Evolutionary conservation across 2,329 filamentous ascomycete genomes (phyloP).

Genomic region (Passalora sequoiae): DNA sequence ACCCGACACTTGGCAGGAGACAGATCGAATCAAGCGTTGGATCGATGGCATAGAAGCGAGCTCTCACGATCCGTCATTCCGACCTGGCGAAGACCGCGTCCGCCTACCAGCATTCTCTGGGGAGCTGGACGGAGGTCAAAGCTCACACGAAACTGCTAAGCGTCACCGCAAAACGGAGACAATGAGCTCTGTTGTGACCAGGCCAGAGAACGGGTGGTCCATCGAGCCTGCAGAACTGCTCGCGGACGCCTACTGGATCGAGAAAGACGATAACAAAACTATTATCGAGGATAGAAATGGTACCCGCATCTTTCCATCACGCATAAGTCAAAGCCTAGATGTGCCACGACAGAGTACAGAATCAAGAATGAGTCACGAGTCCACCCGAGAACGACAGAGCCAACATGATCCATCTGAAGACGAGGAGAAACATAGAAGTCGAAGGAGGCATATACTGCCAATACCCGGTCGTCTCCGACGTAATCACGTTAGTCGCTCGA

Average conservation of each 20-base stretch:
- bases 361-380: conserved; percentile 8
- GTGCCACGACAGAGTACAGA: conserved; percentile 23
- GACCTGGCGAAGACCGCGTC: conserved; percentile 32
- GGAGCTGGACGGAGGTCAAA: conserved; percentile 22
- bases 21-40: conserved; percentile 68
- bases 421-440: conserved; percentile 9
- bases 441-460: conserved; percentile 15
- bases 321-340: conserved; percentile 21
- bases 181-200: conserved; percentile 55
- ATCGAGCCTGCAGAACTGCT: conserved; percentile 79
- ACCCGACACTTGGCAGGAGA: conserved; percentile 69
- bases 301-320: conserved; percentile 60
- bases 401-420: conserved; percentile 16
- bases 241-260: conserved; percentile 86
- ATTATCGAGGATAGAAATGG: conserved; percentile 77
- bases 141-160: conserved; percentile 11
- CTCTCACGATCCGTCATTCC: conserved; percentile 37
- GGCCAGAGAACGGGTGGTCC: conserved; percentile 78
- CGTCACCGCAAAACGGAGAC: conserved; percentile 37
- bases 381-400: conserved; percentile 8
- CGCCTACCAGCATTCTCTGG: conserved; percentile 28
- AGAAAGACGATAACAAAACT: conserved; percentile 72
- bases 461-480: conserved; percentile 23
- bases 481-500: conserved; percentile 22
- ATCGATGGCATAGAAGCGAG: conserved; percentile 61